Conservation (phyloP, 805 yeast genomes). For the Limtongia smithiae region DNA sequence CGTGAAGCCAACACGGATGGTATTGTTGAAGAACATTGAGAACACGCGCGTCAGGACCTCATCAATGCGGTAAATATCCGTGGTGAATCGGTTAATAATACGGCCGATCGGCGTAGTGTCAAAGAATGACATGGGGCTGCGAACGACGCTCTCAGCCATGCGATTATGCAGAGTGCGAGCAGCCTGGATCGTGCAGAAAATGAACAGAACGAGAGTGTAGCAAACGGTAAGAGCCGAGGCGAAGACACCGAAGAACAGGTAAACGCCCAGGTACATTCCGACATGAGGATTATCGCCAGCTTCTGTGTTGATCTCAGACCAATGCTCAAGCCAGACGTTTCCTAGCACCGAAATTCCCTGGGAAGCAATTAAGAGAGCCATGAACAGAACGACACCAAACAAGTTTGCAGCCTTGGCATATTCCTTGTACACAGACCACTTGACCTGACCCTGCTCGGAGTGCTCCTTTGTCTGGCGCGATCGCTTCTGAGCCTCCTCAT, state of each 20-base stretch:
- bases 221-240: constrained; percentile 57
- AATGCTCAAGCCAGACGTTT: constrained; percentile 91
- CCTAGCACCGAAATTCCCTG: constrained; percentile 40
- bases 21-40: constrained; percentile 39
- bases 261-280: constrained; percentile 67
- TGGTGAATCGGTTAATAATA: constrained; percentile 84
- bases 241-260: constrained; percentile 68
- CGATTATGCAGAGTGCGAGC: constrained; percentile 65
- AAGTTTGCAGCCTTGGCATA: constrained; percentile 88
- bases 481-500: constrained; percentile 29
- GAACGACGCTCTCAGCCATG: constrained; percentile 70
- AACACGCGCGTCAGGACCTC: constrained; percentile 51
- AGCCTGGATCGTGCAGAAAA: constrained; percentile 77
- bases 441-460: constrained; percentile 90
- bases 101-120: constrained; percentile 96
- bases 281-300: constrained; percentile 69
- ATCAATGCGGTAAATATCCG: constrained; percentile 85
- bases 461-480: constrained; percentile 55
- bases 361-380: constrained; percentile 46
- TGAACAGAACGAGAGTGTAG: constrained; percentile 71
- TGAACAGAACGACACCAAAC: constrained; percentile 56
- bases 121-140: constrained; percentile 93
- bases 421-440: constrained; percentile 76
- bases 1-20: constrained; percentile 51
- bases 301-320: constrained; percentile 86